A percentile compares a stretch with the other conserved stretches of the same genome.
Evolutionary conservation across 805 yeast species (phyloP).

Genomic region (Torulaspora franciscae): DNA sequence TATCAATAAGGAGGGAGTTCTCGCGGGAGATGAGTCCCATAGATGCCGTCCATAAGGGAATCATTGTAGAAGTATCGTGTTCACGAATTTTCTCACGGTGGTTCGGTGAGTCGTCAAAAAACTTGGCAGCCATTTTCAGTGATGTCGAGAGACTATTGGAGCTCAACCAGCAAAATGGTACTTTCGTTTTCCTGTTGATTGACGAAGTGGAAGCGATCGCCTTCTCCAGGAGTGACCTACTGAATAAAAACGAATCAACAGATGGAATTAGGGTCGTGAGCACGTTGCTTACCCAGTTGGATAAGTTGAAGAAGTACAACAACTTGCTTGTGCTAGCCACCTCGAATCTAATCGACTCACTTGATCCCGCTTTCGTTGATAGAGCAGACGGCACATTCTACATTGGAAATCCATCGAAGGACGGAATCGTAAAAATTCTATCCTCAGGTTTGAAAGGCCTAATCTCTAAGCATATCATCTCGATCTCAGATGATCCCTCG

Average conservation of each 20-base stretch:
- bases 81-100: conserved; percentile 43
- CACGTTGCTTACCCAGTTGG: conserved; percentile 41
- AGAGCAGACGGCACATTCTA: conserved; percentile 39
- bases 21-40: conserved; percentile 1
- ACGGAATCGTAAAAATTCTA: conserved; percentile 33
- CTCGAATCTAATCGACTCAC: conserved; percentile 37
- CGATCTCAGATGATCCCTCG: conserved; percentile 1
- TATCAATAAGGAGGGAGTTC: conserved; percentile 32
- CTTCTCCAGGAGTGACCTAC: conserved; percentile 36
- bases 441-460: conserved; percentile 29
- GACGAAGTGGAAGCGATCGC: conserved; percentile 47
- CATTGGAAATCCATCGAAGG: conserved; percentile 36
- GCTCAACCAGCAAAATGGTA: conserved; percentile 11
- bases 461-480: conserved; percentile 15
- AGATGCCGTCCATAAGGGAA: conserved; percentile 20
- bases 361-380: conserved; percentile 45
- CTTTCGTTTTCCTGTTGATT: conserved; percentile 37
- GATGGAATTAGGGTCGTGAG: conserved; percentile 44
- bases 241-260: conserved; percentile 39
- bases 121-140: conserved; percentile 37
- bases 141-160: conserved; percentile 31
- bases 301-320: conserved; percentile 34
- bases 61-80: conserved; percentile 41
- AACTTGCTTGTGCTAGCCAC: conserved; percentile 41
- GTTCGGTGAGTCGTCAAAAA: conserved; percentile 45